Conservation (phyloP, 345 rosid species). For the Adansonia digitata region DNA sequence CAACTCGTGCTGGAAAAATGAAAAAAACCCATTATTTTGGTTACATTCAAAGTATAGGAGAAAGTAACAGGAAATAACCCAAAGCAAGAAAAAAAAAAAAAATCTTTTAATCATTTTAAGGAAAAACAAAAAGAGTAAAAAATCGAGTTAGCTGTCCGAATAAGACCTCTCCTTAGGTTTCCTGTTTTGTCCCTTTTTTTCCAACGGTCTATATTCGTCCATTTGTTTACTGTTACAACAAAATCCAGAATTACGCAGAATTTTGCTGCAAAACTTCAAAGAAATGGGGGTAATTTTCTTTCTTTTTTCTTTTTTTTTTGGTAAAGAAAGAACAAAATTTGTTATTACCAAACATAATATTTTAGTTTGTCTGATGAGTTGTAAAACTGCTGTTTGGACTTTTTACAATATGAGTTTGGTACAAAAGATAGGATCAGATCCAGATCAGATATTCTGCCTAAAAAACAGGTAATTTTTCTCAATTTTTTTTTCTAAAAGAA, state of each 20-base stretch:
- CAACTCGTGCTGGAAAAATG: constrained; percentile 1
- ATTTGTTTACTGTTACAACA: neutral
- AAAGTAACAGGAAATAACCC: constrained; percentile 12
- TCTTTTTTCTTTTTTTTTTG: no score
- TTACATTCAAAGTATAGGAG: constrained; percentile 2
- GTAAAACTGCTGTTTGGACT: neutral
- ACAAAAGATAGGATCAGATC: neutral
- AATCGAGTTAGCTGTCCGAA: neutral
- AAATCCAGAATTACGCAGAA: constrained; percentile 13
- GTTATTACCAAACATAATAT: no score
- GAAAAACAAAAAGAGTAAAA: neutral
- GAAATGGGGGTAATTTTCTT: no score
- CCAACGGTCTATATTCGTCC: neutral
- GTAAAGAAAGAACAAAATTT: no score
- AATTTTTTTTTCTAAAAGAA: neutral
- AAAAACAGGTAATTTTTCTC: neutral
- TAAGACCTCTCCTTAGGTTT: neutral
- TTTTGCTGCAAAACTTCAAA: neutral
- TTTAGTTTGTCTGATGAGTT: neutral
- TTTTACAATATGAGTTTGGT: neutral
- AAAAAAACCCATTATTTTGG: no score
- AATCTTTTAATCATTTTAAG: no score
- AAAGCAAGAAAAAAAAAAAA: no score
- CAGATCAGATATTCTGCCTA: neutral
- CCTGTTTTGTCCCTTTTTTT: neutral